Evolutionary conservation across 371 early-diverging fungal genomes (phyloP).

Genomic region (Mortierella sp.): DNA sequence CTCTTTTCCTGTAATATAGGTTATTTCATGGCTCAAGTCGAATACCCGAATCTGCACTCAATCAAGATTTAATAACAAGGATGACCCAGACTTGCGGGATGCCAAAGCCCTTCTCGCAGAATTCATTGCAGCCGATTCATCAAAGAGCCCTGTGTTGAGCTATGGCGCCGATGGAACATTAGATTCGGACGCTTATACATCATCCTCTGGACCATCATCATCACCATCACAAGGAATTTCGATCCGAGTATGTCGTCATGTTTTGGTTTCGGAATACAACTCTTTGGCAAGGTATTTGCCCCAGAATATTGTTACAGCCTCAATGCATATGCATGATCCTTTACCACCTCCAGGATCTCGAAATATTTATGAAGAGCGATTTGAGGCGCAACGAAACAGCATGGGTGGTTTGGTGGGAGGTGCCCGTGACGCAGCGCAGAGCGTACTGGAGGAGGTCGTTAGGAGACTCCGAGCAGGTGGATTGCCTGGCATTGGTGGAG

Average conservation of each 20-base stretch:
- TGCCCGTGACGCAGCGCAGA: conserved; percentile 48
- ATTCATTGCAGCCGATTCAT: neutral
- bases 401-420: conserved; percentile 29
- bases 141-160: conserved; percentile 16
- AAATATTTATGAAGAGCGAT: conserved; percentile 62
- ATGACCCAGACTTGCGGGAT: conserved; percentile 28
- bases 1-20: conserved; percentile 15
- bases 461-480: conserved; percentile 27
- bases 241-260: conserved; percentile 77
- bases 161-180: conserved; percentile 38
- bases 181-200: conserved; percentile 33
- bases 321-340: conserved; percentile 81
- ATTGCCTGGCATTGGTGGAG: conserved; percentile 23
- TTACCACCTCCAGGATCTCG: conserved; percentile 76
- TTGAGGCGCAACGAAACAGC: conserved; percentile 37
- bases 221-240: conserved; percentile 60
- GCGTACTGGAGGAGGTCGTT: conserved; percentile 38
- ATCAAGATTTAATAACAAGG: conserved; percentile 32
- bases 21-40: conserved; percentile 64
- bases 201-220: conserved; percentile 14
- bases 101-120: conserved; percentile 16
- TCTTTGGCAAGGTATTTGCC: conserved; percentile 69
- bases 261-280: conserved; percentile 77
- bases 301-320: conserved; percentile 61
- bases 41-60: conserved; percentile 49